Evolutionary conservation across 73 alveolate species (phyloP).

Genomic region (Symbiodinium natans): DNA sequence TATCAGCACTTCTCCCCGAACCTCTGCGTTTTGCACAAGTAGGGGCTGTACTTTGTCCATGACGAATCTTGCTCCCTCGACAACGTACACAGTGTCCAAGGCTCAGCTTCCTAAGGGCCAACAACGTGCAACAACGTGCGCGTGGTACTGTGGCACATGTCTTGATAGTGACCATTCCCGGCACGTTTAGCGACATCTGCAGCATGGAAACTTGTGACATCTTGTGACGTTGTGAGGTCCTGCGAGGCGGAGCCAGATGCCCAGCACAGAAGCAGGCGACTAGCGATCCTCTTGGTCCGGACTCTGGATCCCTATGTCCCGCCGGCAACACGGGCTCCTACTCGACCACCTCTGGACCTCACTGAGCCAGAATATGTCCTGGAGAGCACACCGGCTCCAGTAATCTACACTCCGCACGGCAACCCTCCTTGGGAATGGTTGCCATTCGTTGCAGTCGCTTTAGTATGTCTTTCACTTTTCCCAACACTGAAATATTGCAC

Average conservation of each 20-base stretch:
- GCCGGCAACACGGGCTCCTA: constrained; percentile 50
- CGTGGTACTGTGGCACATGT: not conserved
- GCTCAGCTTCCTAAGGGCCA: not conserved
- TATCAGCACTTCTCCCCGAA: constrained; percentile 16
- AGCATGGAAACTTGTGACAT: too few species aligned
- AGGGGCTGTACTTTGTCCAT: constrained; percentile 52
- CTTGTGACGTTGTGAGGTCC: not conserved
- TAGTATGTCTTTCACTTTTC: not conserved
- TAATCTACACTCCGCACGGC: constrained; percentile 14
- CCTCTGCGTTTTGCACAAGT: constrained; percentile 37
- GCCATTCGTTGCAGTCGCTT: not conserved
- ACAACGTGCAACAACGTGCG: too few species aligned
- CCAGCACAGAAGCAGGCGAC: constrained; percentile 20
- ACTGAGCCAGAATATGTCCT: constrained; percentile 31
- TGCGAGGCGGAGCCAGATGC: constrained; percentile 47
- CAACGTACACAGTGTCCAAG: constrained; percentile 47
- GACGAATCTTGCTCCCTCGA: constrained; percentile 49
- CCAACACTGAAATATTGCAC: constrained; percentile 8
- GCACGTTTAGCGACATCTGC: too few species aligned
- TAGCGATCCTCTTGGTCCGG: constrained; percentile 33
- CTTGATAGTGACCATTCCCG: too few species aligned
- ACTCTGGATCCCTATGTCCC: constrained; percentile 45
- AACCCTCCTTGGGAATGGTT: constrained; percentile 50
- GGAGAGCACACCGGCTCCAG: constrained; percentile 7
- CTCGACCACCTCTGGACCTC: constrained; percentile 70